Base-by-base conservation (phyloP, 169 alveolate genomes). In the Plasmodium relictum region DNA sequence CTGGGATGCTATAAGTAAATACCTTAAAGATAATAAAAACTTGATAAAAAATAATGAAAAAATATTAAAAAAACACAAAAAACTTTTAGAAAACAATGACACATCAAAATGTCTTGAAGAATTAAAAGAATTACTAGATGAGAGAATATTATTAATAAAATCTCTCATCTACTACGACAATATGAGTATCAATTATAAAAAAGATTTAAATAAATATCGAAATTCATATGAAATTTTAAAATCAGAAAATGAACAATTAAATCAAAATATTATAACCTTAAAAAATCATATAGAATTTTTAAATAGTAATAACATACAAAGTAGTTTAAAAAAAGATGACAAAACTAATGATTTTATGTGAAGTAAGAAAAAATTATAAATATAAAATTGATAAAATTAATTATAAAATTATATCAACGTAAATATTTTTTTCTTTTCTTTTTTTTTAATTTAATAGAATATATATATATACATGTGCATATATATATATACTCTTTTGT, bases 191-290 rank as follows among this genome's bases (percentile, higher is more conserved):
- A 31, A 69, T 16, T 61, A 85, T 42, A 6, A 56, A 41, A 8
- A 41, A n/a, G 54, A 68, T 42, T 41, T 85, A 3, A 37, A 85
- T 3, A 70, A 85, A 45, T 41, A 41, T 7, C 72, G 54, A 18
- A 41, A 42, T 10, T 68, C 91, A 0, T 52, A 69, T 42, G 73
- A 85, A 7, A 54, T 56, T 6, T 37, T 85, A n/a, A 42, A 24
- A 31, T 54, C 86, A 22, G 86, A 85, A 63, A 69, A 56, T 58
- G 86, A 85, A 14, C 91, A 85, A 70, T 12, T 85, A 39, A 58
- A 48, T 18, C 69, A 69, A 48, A 85, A 85, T 73, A 70, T 54
- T 48, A 85, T 69, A n/a, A 85, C 71, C 12, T 26, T 85, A 39
- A 85, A 70, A 50, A 65, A 42, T 41, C 89, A 65, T 44, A 48